Base-by-base conservation (phyloP, 2,329 filamentous ascomycete species). In the Decorospora gaudefroyi region DNA sequence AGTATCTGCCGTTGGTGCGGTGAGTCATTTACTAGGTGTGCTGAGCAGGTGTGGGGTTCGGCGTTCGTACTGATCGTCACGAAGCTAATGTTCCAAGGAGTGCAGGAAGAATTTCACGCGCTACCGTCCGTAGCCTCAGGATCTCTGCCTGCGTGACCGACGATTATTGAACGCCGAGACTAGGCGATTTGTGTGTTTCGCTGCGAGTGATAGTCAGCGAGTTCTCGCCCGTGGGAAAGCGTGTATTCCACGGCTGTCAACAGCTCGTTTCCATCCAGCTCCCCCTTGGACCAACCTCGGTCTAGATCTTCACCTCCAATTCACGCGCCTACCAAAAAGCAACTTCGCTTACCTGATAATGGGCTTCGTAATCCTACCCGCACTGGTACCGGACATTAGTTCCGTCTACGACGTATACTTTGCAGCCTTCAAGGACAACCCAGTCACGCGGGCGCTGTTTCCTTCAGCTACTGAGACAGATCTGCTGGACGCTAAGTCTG, bases 341-440 rank as follows among this genome's bases (percentile, higher is more conserved):
- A 25, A n/a, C 4, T 13, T 34, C 23, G 40, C 42, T 47, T 15
- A n/a, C n/a, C 11, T 31, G 21, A 40, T 22, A 12, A 64, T 64
- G 58, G 56, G 54, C 11, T 72, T 72, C 42, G 65, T 70, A 17
- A 68, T 77, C n/a, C 59, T 74, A 15, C 76, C 76, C 15, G 73
- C 74, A 10, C 61, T 77, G 22, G 71, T 76, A 42, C 69, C 73
- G 4, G 76, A 78, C 53, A 76, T 78, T 56, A 65, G 68, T 19
- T 63, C 62, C 22, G 68, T 77, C 22, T 78, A 77, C 63, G 70
- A 77, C 43, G 64, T 71, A 35, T 78, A 78, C 62, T 78, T 78
- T 48, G 58, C 64, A 13, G 72, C 75, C 27, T 78, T 78, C 62
- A 63, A 74, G 58, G 68, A 70, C 41, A 62, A 64, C 6, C 46